Evolutionary conservation across 148 eudicot species (phyloP).

Genomic region (Amaranthus palmeri): DNA sequence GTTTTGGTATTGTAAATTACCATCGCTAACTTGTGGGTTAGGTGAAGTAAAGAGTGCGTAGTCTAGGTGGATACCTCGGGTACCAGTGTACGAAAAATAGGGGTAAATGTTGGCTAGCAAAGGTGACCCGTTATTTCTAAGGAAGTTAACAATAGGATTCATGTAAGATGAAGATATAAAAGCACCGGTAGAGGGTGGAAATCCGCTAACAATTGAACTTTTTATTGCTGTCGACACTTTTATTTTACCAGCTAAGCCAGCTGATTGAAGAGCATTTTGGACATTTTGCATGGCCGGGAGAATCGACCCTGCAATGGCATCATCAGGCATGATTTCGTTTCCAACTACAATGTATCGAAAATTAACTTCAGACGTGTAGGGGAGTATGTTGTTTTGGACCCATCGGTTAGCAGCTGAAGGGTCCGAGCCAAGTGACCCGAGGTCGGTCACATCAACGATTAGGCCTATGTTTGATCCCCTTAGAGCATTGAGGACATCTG

Average conservation of each 20-base stretch:
- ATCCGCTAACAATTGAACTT: constrained; percentile 7
- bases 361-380: constrained; percentile 34
- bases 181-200: constrained; percentile 34
- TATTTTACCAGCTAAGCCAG: constrained; percentile 10
- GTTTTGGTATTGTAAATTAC: neutral
- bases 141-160: constrained; percentile 38
- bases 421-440: constrained; percentile 31
- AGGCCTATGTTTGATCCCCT: constrained; percentile 39
- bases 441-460: constrained; percentile 34
- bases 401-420: constrained; percentile 32
- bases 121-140: constrained; percentile 26
- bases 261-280: constrained; percentile 25
- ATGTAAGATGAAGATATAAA: constrained; percentile 23
- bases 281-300: constrained; percentile 49
- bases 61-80: neutral
- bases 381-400: constrained; percentile 38
- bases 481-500: constrained; percentile 32
- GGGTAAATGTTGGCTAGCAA: constrained; percentile 44
- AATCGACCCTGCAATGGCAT: constrained; percentile 30
- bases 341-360: constrained; percentile 54
- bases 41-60: constrained; percentile 1
- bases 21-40: neutral
- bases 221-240: constrained; percentile 41
- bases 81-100: constrained; percentile 29
- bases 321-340: constrained; percentile 34